Evolutionary conservation across 148 eudicot genomes (phyloP), one percentile per base, ranked within the genome.

Genomic region (Cornus florida): DNA sequence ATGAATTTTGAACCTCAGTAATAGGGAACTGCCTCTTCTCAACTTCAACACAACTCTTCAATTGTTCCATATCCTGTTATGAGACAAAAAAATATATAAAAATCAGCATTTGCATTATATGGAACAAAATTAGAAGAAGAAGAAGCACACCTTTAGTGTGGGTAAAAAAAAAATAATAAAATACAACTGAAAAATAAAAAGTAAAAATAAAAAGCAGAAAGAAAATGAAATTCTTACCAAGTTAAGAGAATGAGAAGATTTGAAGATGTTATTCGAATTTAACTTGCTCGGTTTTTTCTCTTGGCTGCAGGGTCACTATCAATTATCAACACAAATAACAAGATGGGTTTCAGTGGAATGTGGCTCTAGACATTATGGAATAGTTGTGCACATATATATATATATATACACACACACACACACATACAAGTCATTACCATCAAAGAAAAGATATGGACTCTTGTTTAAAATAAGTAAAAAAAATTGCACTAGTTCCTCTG

Each of bases 1-100:
- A 48, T 65, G 86, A 56, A 76, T 71, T 82, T 72, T 85, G 85
- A 74, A 80, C 83, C 68, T 82, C 77, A 17, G 73, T 39, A 28
- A 77, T 57, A 23, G 75, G 62, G 11, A 64, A 72, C 65, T 78
- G 88, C 78, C 71, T 81, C 72, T 72, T 82, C 71, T 75, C 78
- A 60, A 46, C 71, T 38, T 82, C 82, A 71, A 20, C 35, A 73
- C 35, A 66, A 16, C 76, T 83, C 80, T 77, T 82, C 35, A 77
- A 1, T 14, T 80, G 64, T 69, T 75, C 86, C 86, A 84, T 86
- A 69, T 56, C 65, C 81, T 76, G 77, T 57, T 33, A 43, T 4
- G 60, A 53, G 69, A 50, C 59, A 72, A 32, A 41, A 19, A 3
- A 41, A 78, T 32, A 28, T 39, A 32, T 23, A 62, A 31, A 32